Conservation (phyloP, 148 eudicot species). For the Arctostaphylos glauca region DNA sequence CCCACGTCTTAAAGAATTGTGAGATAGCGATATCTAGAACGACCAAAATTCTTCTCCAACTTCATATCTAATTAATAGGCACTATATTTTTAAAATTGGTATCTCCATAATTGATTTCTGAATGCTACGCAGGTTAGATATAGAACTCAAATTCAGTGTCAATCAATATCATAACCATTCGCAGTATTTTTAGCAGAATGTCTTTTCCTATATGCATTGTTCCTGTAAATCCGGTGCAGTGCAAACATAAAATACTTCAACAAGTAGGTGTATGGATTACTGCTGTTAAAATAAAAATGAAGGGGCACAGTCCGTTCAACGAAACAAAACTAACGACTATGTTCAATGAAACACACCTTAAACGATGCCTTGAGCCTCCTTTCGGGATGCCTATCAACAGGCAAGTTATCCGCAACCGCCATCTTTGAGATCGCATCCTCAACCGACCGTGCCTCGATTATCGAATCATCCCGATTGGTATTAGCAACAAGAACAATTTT, state of each 20-base stretch:
- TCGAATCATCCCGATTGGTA: conserved; percentile 68
- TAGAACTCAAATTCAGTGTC: background rate
- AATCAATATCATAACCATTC: background rate
- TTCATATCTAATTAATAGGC: background rate
- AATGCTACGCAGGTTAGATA: background rate
- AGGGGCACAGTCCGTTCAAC: background rate
- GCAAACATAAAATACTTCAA: background rate
- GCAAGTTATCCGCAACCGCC: conserved; percentile 54
- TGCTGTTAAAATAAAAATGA: no score
- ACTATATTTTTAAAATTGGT: background rate
- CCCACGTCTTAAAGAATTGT: background rate
- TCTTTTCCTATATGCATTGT: background rate
- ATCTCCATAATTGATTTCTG: background rate
- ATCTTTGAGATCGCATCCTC: conserved; percentile 86
- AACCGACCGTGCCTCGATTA: conserved; percentile 70
- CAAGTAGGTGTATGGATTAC: background rate
- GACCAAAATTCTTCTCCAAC: background rate
- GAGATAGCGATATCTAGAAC: background rate
- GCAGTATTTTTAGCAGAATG: background rate
- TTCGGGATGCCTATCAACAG: conserved; percentile 87
- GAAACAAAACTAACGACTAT: background rate
- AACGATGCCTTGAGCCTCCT: conserved; percentile 85
- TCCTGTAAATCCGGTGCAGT: background rate
- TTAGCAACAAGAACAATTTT: conserved; percentile 63
- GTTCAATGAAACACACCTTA: conserved; percentile 42